Percentiles rank a stretch among this genome's conserved stretches.
Evolutionary conservation across 2,329 filamentous ascomycete genomes (phyloP).

Genomic region (Pestalotiopsis fici): DNA sequence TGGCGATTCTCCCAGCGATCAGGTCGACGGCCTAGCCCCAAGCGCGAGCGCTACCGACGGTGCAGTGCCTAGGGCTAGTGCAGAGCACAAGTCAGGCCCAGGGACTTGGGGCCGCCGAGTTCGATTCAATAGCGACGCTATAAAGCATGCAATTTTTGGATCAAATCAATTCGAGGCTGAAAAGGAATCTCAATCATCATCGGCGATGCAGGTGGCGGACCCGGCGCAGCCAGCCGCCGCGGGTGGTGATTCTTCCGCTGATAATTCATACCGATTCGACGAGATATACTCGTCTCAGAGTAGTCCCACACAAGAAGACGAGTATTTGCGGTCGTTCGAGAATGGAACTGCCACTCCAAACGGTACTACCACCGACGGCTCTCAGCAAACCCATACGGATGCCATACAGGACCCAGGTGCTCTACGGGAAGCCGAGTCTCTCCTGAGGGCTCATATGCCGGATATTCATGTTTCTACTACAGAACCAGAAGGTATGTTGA

Average conservation of each 20-base stretch:
- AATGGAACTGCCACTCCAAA: neutral
- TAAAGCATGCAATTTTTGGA: neutral
- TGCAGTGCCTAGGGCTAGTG: neutral
- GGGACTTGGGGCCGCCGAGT: neutral
- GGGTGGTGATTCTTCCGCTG: neutral
- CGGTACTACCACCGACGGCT: neutral
- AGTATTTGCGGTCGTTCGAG: neutral
- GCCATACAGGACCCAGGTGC: neutral
- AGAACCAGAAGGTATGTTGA: neutral
- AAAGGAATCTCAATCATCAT: neutral
- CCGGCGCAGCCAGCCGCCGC: neutral
- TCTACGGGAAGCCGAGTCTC: neutral
- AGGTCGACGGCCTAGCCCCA: neutral
- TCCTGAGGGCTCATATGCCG: slow-evolving; percentile 3
- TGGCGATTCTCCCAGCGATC: neutral
- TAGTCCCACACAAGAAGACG: neutral
- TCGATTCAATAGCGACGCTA: neutral
- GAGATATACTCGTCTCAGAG: neutral
- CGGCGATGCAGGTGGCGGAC: neutral
- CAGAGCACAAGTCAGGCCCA: neutral
- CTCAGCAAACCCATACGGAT: neutral
- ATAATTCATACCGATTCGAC: neutral
- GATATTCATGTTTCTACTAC: neutral
- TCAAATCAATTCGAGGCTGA: neutral
- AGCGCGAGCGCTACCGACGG: neutral